Base-by-base conservation (phyloP, 176 grass and related monocot genomes). In the Dendrocalamus sinicus region DNA sequence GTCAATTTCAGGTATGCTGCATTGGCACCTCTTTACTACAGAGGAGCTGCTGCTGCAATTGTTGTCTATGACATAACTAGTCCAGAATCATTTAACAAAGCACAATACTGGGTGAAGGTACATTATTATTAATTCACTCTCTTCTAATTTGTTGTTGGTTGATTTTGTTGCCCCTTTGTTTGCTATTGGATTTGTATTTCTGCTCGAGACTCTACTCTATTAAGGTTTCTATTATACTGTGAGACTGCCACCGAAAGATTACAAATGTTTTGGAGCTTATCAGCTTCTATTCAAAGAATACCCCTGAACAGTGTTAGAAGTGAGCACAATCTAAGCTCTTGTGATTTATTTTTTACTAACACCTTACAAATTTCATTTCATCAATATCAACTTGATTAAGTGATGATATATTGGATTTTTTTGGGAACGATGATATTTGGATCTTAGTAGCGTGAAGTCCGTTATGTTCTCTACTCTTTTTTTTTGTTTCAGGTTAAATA, bases 31-130 rank as follows among this genome's bases (percentile, higher is more conserved):
- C 91, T 98, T 86, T 95, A 98, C 81, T 95, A 98, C 81, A 92
- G 96, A 92, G 93, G 93, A 82, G 96, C 93, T 82, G 90, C 91
- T 83, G 96, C 89, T 75, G 93, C 96, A 73, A 78, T 95, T 81
- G 88, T 98, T 82, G 96, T 95, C 16, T 98, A 98, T 53, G 96
- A 95, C 78, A 98, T 98, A 92, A 98, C 93, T 67, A 98, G 91
- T 82, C 85, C 88, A 68, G 96, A 98, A 78, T 94, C 96, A 69
- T 98, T 98, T 81, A 94, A 67, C 78, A 98, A 98, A 95, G 96
- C 96, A 64, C 90, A 98, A 74, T 98, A 95, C 58, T 98, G 93
- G 96, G 93, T 98, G 73, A 95, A 98, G 96, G 93, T 98, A 68
- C 48, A 16, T 58, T 66, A 67, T n/a, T 5, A 28, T 26, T 24